Evolutionary conservation across 768 basidiomycete genomes (phyloP).

Genomic region (Daedaleopsis sinensis): DNA sequence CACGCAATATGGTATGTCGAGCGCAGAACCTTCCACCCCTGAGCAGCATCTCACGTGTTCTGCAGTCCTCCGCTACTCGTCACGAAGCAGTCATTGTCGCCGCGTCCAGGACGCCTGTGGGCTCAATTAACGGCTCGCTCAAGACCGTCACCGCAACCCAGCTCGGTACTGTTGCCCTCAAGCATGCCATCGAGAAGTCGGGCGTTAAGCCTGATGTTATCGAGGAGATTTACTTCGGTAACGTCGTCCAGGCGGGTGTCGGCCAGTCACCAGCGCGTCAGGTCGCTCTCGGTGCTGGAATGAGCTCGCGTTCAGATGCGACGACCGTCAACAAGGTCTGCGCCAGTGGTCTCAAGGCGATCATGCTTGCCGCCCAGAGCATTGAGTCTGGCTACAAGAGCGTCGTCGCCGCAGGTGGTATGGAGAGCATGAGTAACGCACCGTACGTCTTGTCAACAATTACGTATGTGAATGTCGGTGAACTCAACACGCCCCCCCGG

Average conservation of each 20-base stretch:
- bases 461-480: conserved; percentile 13
- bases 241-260: conserved; percentile 96
- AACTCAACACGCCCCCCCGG: neutral
- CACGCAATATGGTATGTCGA: conserved; percentile 33
- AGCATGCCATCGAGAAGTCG: conserved; percentile 83
- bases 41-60: conserved; percentile 39
- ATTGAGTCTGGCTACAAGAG: conserved; percentile 85
- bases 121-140: conserved; percentile 88
- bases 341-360: conserved; percentile 94
- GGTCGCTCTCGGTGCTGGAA: conserved; percentile 89
- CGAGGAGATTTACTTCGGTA: conserved; percentile 98
- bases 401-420: conserved; percentile 93
- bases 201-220: conserved; percentile 78
- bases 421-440: conserved; percentile 99
- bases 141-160: conserved; percentile 89
- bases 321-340: conserved; percentile 99
- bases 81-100: conserved; percentile 93
- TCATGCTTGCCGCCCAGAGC: conserved; percentile 91
- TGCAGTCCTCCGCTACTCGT: conserved; percentile 28
- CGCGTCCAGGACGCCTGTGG: conserved; percentile 92
- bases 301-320: conserved; percentile 85
- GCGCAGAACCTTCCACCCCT: neutral
- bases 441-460: conserved; percentile 63
- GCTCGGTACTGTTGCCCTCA: conserved; percentile 87
- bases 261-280: conserved; percentile 99